phyloP scores from a whole-genome alignment of 1,139 yeast genomes.

The Magnusiomyces suaveolens region DNA sequence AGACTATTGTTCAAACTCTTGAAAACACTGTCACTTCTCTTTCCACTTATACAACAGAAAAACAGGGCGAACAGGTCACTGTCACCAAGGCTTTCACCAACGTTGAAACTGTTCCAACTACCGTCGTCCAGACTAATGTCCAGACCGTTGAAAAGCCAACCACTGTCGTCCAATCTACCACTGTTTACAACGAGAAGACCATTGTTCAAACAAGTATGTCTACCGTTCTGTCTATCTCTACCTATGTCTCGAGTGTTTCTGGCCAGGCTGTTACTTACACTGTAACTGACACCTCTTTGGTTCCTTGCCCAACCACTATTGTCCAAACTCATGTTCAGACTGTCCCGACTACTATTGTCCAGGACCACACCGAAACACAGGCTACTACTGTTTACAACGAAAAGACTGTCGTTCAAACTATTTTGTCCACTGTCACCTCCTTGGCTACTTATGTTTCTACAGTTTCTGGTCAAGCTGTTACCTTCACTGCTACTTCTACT shows the following conservation, averaged over 20 bases:
- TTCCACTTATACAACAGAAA: background rate
- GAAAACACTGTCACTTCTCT: conserved; percentile 2
- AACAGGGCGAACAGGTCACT: background rate
- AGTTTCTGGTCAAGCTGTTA: background rate
- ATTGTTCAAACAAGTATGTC: background rate
- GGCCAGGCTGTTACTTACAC: conserved; percentile 4
- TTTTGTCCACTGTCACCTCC: background rate
- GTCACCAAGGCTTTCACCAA: background rate
- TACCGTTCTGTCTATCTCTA: background rate
- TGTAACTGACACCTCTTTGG: background rate
- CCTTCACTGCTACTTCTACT: background rate
- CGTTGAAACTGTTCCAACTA: conserved; percentile 2
- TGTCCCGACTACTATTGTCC: background rate
- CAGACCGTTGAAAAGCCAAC: conserved; percentile 4
- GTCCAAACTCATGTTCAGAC: conserved; percentile 1
- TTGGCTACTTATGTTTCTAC: conserved; percentile 1
- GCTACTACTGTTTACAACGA: conserved; percentile 5
- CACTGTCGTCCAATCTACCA: background rate
- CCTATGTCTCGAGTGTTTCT: background rate
- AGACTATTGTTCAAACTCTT: background rate
- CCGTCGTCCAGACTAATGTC: conserved; percentile 6
- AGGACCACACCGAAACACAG: background rate
- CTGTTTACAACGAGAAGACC: conserved; percentile 3
- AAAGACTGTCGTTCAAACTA: conserved; percentile 1
- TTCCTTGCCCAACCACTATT: conserved; percentile 4